Base-by-base conservation (phyloP, 768 basidiomycete genomes). In the Tylopilus rubrobrunneus region DNA sequence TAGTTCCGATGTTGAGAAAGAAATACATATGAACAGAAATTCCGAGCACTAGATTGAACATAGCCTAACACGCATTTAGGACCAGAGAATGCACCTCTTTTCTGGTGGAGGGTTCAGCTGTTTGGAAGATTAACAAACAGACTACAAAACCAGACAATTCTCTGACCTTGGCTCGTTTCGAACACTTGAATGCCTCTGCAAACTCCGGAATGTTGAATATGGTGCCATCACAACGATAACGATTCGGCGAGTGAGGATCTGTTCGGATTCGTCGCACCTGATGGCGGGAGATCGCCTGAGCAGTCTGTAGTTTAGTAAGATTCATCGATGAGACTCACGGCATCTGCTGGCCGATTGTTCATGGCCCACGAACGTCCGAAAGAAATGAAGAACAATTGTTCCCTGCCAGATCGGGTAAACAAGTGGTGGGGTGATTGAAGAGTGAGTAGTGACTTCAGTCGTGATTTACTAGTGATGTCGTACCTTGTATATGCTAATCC, bases 351-450 rank as follows among this genome's bases (percentile, higher is more conserved):
- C 57, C 87, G 91, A 71, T 86, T 88, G 61, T 83, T 84, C 64
- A 83, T 79, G 0, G 86, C 91, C 92, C 92, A 96, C n/a, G 88
- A 83, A 27, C 88, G 81, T 14, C 83, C 94, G 63, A 90, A 95
- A 2, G 91, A 82, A 51, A 98, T 83, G 76, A 97, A 98, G 75
- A 98, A 98, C 28, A 98, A 72, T 74, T 98, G 95, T 39, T 97
- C 95, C 54, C 88, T 89, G 48, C 36, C 36, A 37, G 15, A 11
- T 25, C 25, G 14, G 31, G n/a, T 53, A n/a, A 37, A 56, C 43
- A 21, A 0, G 15, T 15, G 12, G 25, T 25, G 25, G 19, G 17
- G 34, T 36, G 5, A 39, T 46, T 17, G 47, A 25, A 39, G 40
- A 19, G 27, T 11, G 15, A 10, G 5, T 11, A 8, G 31, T 31